These are phyloP conservation scores for Botrytis medusae DNA, from an alignment of 2,329 filamentous ascomycete species.

Conservation along the genomic window DNA sequence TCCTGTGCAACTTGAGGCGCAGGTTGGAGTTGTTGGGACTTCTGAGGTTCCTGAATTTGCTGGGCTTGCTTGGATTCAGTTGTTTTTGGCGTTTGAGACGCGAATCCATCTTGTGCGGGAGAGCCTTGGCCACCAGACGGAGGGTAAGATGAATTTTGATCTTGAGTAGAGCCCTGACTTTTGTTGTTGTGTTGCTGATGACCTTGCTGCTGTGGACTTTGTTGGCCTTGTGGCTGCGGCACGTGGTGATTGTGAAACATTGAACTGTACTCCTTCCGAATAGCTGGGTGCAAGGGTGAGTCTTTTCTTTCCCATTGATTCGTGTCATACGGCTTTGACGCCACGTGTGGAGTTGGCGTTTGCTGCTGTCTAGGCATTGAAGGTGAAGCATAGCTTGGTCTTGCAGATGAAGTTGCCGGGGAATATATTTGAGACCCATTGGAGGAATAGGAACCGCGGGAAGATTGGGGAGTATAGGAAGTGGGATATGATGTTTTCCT, in stretches of 20 bases:
- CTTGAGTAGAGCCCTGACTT: background rate
- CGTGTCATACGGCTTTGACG: constrained; percentile 15
- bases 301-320: constrained; percentile 36
- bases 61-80: background rate
- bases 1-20: background rate
- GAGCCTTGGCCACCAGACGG: constrained; percentile 2
- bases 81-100: background rate
- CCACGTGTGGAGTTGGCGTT: constrained; percentile 21
- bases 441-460: constrained; percentile 9
- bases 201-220: background rate
- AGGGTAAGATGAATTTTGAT: background rate
- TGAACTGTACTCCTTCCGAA: constrained; percentile 39
- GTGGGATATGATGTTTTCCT: background rate
- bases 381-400: constrained; percentile 14
- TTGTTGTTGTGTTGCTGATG: constrained; percentile 1
- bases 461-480: constrained; percentile 4
- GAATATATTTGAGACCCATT: constrained; percentile 18
- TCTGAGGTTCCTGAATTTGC: background rate
- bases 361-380: constrained; percentile 23
- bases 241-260: constrained; percentile 31
- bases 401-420: constrained; percentile 15
- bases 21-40: background rate
- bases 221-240: constrained; percentile 19
- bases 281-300: constrained; percentile 42
- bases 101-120: background rate